Evolutionary conservation across 1,284 basidiomycete species (phyloP).

Genomic region (Crucibulum cyathiforme): DNA sequence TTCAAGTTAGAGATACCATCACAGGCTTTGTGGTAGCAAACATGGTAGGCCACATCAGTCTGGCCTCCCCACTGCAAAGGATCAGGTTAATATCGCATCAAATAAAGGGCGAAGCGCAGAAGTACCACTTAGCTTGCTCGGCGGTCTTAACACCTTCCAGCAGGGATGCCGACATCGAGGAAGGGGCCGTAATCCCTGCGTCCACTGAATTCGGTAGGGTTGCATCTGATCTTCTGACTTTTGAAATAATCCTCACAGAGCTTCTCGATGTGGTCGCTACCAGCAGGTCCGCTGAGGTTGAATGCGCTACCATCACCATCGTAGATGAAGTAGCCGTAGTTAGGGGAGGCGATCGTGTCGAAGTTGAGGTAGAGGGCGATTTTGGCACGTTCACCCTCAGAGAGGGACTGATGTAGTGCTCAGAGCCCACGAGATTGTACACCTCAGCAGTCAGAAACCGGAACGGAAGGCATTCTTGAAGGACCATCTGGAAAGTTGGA

Average conservation of each 20-base stretch:
- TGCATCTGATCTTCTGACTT: constrained; percentile 12
- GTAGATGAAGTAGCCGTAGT: constrained; percentile 27
- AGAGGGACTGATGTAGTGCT: constrained; percentile 24
- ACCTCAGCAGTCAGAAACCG: constrained; percentile 34
- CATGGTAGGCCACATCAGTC: constrained; percentile 24
- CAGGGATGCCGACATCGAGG: constrained; percentile 27
- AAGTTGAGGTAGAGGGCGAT: constrained; percentile 34
- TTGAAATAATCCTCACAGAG: constrained; percentile 24
- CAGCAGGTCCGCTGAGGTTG: constrained; percentile 25
- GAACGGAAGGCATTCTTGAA: constrained; percentile 33
- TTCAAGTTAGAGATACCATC: constrained; percentile 27
- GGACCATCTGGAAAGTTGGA: constrained; percentile 21
- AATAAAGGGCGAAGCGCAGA: not conserved
- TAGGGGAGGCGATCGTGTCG: constrained; percentile 33
- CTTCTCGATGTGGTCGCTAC: constrained; percentile 28
- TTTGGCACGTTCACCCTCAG: constrained; percentile 21
- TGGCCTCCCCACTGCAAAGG: constrained; percentile 20
- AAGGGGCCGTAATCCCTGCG: constrained; percentile 32
- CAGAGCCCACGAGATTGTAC: constrained; percentile 29
- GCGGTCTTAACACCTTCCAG: constrained; percentile 24
- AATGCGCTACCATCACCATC: constrained; percentile 31
- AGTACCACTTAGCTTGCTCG: constrained; percentile 13
- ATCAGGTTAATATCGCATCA: not conserved
- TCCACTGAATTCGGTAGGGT: constrained; percentile 21
- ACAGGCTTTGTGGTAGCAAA: constrained; percentile 31